These are phyloP conservation scores for Porphyrellus cyaneotinctus DNA, from an alignment of 768 basidiomycete genomes.

Conservation along the genomic window DNA sequence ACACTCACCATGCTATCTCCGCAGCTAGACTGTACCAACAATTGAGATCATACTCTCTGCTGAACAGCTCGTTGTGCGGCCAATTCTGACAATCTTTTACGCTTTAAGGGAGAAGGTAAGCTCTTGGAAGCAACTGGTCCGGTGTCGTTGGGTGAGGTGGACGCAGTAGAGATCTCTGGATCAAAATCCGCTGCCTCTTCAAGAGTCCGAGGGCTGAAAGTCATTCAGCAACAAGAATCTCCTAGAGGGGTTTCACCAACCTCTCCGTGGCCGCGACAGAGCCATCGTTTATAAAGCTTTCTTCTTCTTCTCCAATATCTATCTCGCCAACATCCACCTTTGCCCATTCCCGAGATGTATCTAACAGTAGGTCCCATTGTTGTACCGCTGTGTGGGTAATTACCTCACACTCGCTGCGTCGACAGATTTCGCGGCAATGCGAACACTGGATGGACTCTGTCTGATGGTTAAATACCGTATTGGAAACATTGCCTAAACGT, in stretches of 20 bases:
- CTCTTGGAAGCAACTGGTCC: conserved; percentile 12
- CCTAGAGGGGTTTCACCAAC: conserved; percentile 3
- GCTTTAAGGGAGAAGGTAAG: conserved; percentile 22
- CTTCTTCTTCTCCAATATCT: conserved; percentile 4
- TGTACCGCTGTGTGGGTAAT: conserved; percentile 12
- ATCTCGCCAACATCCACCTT: conserved; percentile 10
- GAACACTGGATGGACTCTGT: conserved; percentile 12
- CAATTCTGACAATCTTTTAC: conserved; percentile 15
- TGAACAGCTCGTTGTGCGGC: conserved; percentile 8
- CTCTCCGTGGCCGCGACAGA: conserved; percentile 6
- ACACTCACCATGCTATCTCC: conserved; percentile 16
- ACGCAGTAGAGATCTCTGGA: neutral
- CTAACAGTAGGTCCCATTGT: conserved; percentile 19
- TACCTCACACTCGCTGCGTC: conserved; percentile 14
- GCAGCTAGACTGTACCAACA: conserved; percentile 20
- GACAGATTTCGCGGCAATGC: conserved; percentile 17
- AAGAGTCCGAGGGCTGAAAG: conserved; percentile 2
- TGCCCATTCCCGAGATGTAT: conserved; percentile 18
- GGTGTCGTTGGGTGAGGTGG: neutral
- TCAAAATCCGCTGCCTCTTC: conserved; percentile 3
- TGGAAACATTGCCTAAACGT: neutral
- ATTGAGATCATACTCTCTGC: conserved; percentile 13
- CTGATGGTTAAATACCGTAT: neutral
- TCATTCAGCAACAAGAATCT: conserved; percentile 6
- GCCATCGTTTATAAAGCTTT: conserved; percentile 1